These are phyloP conservation scores for Fonsecaea pedrosoi DNA, from an alignment of 2,329 filamentous ascomycete genomes.

Conservation along the genomic window DNA sequence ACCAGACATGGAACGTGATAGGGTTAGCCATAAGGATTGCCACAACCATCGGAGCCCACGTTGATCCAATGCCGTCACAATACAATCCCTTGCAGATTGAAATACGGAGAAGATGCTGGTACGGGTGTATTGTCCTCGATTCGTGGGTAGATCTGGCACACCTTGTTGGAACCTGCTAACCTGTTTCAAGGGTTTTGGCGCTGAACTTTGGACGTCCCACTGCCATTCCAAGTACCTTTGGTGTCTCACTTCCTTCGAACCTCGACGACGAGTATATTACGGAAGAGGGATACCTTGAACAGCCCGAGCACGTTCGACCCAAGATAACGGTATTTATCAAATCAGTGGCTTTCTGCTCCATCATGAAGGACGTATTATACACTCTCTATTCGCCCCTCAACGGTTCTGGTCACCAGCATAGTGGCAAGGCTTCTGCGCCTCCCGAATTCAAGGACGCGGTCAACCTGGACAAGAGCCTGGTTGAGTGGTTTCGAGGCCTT, in stretches of 20 bases:
- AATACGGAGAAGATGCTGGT: neutral
- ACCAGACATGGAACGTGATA: conserved; percentile 5
- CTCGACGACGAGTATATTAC: conserved; percentile 1
- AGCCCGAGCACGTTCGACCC: neutral
- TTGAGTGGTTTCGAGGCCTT: neutral
- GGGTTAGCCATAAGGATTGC: conserved; percentile 3
- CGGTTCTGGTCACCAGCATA: neutral
- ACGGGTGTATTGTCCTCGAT: conserved; percentile 1
- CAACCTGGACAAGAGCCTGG: conserved; percentile 3
- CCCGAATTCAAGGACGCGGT: neutral
- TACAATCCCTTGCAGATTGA: conserved; percentile 2
- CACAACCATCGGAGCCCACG: neutral
- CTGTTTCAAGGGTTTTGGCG: neutral
- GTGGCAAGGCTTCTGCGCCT: neutral
- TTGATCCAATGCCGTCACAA: neutral
- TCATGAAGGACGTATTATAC: conserved; percentile 1
- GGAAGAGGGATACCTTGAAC: conserved; percentile 1
- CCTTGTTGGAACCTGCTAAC: neutral
- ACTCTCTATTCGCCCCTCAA: neutral
- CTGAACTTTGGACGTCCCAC: conserved; percentile 4
- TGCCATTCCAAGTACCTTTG: conserved; percentile 2
- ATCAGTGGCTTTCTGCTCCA: conserved; percentile 1
- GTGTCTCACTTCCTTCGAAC: neutral
- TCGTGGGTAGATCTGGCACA: neutral
- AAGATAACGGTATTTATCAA: neutral